Percentiles rank a stretch among this genome's conserved stretches.
These are phyloP conservation scores for Boletus sp. DNA, from an alignment of 768 basidiomycete species.

Conservation along the genomic window DNA sequence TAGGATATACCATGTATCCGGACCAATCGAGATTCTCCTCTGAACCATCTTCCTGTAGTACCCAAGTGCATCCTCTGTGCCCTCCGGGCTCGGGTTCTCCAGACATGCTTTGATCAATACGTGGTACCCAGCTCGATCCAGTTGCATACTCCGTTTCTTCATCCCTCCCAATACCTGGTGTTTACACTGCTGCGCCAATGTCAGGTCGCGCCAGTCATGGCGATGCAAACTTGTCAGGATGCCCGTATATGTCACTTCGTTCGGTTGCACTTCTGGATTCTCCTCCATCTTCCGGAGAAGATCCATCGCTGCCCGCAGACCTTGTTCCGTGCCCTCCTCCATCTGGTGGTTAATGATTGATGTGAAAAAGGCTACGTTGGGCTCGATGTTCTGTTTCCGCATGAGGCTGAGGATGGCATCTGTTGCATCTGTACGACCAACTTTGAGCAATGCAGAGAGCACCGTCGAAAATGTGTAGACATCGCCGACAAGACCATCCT, in stretches of 20 bases:
- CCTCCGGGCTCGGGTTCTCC: slow-evolving; percentile 47
- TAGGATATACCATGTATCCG: slow-evolving; percentile 78
- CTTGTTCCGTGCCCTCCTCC: slow-evolving; percentile 48
- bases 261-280: slow-evolving; percentile 50
- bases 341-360: slow-evolving; percentile 78
- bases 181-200: slow-evolving; percentile 46
- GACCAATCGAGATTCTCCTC: slow-evolving; percentile 44
- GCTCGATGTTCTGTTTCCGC: slow-evolving; percentile 67
- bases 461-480: slow-evolving; percentile 86
- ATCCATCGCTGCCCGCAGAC: slow-evolving; percentile 62
- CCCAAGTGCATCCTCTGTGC: slow-evolving; percentile 52
- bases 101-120: slow-evolving; percentile 70
- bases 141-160: slow-evolving; percentile 49
- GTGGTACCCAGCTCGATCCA: slow-evolving; percentile 72
- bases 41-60: slow-evolving; percentile 63
- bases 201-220: slow-evolving; percentile 46
- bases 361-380: slow-evolving; percentile 75
- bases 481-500: slow-evolving; percentile 62
- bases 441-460: slow-evolving; percentile 71
- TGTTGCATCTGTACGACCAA: slow-evolving; percentile 64
- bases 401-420: slow-evolving; percentile 67
- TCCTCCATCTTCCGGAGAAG: slow-evolving; percentile 77
- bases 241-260: slow-evolving; percentile 81
- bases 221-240: slow-evolving; percentile 73
- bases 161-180: slow-evolving; percentile 56